A percentile compares a stretch with the other conserved stretches of the same genome.
These are phyloP conservation scores for Crepidotus variabilis DNA, from an alignment of 768 basidiomycete genomes.

Conservation along the genomic window DNA sequence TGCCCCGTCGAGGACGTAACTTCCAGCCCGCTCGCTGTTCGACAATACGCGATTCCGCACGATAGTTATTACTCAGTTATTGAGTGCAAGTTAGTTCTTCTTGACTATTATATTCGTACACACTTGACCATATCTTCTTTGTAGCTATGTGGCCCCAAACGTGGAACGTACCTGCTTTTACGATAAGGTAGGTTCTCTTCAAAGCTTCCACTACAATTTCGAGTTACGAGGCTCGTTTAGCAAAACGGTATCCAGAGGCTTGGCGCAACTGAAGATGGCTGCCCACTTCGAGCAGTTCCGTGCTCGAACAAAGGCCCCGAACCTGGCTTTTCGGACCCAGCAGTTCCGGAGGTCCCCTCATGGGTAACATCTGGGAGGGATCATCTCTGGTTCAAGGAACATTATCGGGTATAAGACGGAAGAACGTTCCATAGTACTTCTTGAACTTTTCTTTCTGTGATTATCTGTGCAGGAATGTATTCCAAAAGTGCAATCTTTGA, in stretches of 20 bases:
- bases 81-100: not conserved
- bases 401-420: not conserved
- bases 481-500: too few relatives aligned
- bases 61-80: not conserved
- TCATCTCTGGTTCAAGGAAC: not conserved
- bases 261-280: not conserved
- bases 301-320: not conserved
- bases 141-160: not conserved
- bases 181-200: not conserved
- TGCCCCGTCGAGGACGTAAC: not conserved
- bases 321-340: not conserved
- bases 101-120: not conserved
- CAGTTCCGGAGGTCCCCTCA: not conserved
- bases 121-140: not conserved
- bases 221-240: not conserved
- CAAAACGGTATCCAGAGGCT: not conserved
- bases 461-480: too few relatives aligned
- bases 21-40: not conserved
- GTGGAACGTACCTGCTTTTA: not conserved
- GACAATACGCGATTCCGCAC: not conserved
- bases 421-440: not conserved
- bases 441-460: too few relatives aligned
- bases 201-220: not conserved
- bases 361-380: not conserved
- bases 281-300: not conserved